These are phyloP conservation scores for Thelonectria olida DNA, from an alignment of 2,329 filamentous ascomycete genomes.

Conservation along the genomic window DNA sequence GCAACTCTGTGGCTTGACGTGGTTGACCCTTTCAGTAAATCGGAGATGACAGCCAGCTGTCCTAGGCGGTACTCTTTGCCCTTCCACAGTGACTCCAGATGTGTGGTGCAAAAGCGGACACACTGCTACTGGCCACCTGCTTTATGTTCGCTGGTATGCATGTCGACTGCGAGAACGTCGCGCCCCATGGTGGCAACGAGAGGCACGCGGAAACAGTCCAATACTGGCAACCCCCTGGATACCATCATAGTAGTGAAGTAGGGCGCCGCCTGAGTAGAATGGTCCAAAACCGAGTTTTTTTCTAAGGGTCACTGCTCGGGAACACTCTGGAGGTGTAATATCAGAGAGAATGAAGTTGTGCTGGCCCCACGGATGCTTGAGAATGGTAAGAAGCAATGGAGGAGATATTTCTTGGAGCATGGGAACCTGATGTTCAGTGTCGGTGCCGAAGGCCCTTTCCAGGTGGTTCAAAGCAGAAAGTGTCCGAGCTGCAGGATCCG, in stretches of 20 bases:
- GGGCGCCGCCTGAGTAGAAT: background rate
- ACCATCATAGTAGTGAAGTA: constrained; percentile 21
- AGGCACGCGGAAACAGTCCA: constrained; percentile 9
- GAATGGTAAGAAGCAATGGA: background rate
- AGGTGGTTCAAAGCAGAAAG: background rate
- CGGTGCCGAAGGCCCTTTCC: background rate
- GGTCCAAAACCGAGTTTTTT: background rate
- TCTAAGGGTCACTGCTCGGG: background rate
- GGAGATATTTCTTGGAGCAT: constrained; percentile 14
- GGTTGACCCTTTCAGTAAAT: background rate
- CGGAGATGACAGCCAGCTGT: constrained; percentile 9
- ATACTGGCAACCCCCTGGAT: constrained; percentile 3
- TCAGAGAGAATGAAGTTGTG: constrained; percentile 17
- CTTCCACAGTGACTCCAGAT: constrained; percentile 16
- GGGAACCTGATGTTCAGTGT: background rate
- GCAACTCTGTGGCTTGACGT: background rate
- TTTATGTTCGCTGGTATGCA: background rate
- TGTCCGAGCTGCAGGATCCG: background rate
- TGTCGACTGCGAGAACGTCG: constrained; percentile 13
- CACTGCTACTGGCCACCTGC: background rate
- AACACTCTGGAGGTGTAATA: background rate
- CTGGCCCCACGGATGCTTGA: constrained; percentile 4
- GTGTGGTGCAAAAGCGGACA: constrained; percentile 11
- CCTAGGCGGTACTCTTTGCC: constrained; percentile 1
- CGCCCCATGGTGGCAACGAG: constrained; percentile 11